Conservation (phyloP, 2,329 filamentous ascomycete genomes). For the Fusarium pseudoanthophilum region DNA sequence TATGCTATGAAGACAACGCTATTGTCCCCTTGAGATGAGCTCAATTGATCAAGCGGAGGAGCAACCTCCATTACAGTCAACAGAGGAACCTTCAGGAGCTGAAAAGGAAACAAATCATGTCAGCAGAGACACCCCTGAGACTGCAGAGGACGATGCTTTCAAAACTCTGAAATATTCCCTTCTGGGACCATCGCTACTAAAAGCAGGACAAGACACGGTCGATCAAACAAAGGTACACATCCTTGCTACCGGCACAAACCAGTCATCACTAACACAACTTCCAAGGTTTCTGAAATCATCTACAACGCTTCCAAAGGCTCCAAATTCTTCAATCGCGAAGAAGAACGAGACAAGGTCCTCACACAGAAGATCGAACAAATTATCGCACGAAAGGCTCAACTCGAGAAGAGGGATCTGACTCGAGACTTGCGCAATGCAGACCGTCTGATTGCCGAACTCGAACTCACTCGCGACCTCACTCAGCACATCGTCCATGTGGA, state of each 20-base stretch:
- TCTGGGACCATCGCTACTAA: constrained; percentile 89
- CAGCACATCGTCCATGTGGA: constrained; percentile 92
- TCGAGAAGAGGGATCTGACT: constrained; percentile 80
- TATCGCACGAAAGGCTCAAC: constrained; percentile 75
- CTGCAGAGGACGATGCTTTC: constrained; percentile 13
- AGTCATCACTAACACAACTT: constrained; percentile 2
- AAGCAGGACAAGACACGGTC: constrained; percentile 92
- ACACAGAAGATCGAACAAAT: constrained; percentile 89
- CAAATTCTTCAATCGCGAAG: constrained; percentile 94
- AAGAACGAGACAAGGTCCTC: constrained; percentile 81
- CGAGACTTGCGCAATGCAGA: constrained; percentile 81
- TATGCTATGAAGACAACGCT: neutral
- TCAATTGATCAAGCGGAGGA: constrained; percentile 23
- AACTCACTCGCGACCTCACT: constrained; percentile 80
- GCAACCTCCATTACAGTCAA: constrained; percentile 19
- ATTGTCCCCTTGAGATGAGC: constrained; percentile 34
- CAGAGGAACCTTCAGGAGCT: neutral
- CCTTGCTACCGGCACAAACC: neutral
- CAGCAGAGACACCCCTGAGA: constrained; percentile 12
- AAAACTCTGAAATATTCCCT: constrained; percentile 87
- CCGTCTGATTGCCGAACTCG: constrained; percentile 81
- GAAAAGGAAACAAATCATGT: constrained; percentile 4
- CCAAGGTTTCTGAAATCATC: constrained; percentile 90
- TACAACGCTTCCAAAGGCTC: constrained; percentile 97
- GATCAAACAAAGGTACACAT: constrained; percentile 80